phyloP scores from a whole-genome alignment of 257 asterid species.

The Rauvolfia tetraphylla region DNA sequence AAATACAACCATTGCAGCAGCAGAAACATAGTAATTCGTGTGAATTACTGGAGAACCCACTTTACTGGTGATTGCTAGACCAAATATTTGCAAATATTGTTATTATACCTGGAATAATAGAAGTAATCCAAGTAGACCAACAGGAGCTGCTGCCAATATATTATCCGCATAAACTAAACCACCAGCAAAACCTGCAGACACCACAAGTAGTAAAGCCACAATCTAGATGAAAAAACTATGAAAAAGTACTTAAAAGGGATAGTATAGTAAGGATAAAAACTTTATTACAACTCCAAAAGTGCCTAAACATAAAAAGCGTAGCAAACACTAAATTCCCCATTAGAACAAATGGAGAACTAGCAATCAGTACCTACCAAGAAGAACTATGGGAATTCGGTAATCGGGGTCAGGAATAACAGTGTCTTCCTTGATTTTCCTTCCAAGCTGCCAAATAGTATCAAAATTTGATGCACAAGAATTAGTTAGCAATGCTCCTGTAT shows the following conservation, averaged over 20 bases:
- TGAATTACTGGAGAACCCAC: neutral
- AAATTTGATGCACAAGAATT: neutral
- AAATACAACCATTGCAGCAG: neutral
- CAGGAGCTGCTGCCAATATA: conserved; percentile 71
- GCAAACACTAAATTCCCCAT: too few relatives aligned
- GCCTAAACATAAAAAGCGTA: too few relatives aligned
- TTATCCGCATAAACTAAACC: conserved; percentile 62
- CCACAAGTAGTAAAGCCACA: neutral
- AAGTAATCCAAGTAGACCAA: conserved; percentile 85
- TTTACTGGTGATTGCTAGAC: neutral
- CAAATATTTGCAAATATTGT: neutral
- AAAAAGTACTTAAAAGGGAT: neutral
- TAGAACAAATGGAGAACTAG: neutral
- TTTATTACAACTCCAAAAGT: too few relatives aligned
- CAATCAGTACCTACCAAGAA: conserved; percentile 49
- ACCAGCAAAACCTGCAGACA: conserved; percentile 65
- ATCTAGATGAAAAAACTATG: neutral
- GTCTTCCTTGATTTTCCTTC: conserved; percentile 58
- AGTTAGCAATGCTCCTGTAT: neutral
- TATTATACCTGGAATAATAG: conserved; percentile 74
- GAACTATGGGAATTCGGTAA: conserved; percentile 74
- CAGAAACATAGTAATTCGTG: neutral
- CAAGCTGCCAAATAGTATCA: conserved; percentile 42
- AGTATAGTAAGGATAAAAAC: too few relatives aligned
- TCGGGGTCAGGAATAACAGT: conserved; percentile 82